These are phyloP conservation scores for Sclerotinia subarctica DNA, from an alignment of 2,329 filamentous ascomycete species.

Conservation along the genomic window DNA sequence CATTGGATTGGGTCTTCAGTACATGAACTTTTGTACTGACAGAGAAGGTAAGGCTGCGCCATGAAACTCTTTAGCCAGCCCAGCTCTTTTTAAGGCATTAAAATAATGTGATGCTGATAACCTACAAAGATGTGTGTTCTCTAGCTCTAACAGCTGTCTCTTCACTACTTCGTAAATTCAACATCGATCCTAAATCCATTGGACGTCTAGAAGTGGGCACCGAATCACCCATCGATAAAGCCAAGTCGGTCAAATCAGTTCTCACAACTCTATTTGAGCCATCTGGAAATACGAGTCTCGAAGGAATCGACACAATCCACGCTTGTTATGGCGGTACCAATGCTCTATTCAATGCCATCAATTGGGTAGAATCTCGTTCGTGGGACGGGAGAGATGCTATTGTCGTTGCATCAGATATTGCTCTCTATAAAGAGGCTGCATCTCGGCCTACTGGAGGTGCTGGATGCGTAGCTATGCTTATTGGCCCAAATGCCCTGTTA, in stretches of 20 bases:
- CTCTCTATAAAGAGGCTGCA: conserved; percentile 5
- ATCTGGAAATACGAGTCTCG: conserved; percentile 72
- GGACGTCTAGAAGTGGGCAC: conserved; percentile 82
- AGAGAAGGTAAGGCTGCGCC: conserved; percentile 64
- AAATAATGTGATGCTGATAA: neutral
- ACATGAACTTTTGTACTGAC: conserved; percentile 90
- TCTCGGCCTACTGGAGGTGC: conserved; percentile 10
- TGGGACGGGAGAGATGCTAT: conserved; percentile 61
- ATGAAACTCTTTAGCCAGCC: neutral
- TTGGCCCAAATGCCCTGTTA: conserved; percentile 5
- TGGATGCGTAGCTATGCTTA: conserved; percentile 14
- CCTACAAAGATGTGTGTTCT: conserved; percentile 77
- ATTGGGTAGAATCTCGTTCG: conserved; percentile 82
- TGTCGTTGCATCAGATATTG: conserved; percentile 12
- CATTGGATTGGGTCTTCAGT: conserved; percentile 84
- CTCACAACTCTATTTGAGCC: conserved; percentile 77
- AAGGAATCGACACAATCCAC: conserved; percentile 79
- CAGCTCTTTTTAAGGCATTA: neutral
- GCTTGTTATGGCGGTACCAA: conserved; percentile 87
- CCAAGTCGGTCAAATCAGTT: conserved; percentile 85
- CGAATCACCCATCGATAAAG: conserved; percentile 83
- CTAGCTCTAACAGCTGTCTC: conserved; percentile 74
- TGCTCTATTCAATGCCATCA: conserved; percentile 76
- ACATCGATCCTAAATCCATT: conserved; percentile 73
- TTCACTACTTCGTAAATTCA: conserved; percentile 77